Conservation (phyloP, 441 rosid genomes). For the Aleurites moluccanus region DNA sequence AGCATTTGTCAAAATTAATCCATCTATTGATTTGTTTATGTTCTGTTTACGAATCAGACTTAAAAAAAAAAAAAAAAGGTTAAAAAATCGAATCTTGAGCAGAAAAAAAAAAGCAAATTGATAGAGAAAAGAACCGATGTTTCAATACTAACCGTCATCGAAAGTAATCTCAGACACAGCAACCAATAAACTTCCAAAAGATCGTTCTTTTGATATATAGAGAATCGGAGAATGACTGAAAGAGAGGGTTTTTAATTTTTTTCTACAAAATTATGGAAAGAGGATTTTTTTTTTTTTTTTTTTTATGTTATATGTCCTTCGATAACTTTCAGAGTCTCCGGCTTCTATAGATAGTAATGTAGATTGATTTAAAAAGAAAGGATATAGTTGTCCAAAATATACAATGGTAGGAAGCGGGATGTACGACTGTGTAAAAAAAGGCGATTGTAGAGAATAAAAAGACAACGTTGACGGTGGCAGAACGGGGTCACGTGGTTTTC, state of each 20-base stretch:
- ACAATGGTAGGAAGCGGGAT: not conserved
- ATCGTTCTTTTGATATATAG: not conserved
- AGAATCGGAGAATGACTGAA: not conserved
- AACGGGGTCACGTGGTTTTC: constrained; percentile 18
- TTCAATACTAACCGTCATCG: constrained; percentile 10
- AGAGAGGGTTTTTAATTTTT: not conserved
- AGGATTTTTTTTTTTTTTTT: too few species aligned
- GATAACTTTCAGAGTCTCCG: not conserved
- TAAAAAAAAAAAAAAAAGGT: too few species aligned
- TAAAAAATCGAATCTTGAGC: not conserved
- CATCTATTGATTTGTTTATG: too few species aligned
- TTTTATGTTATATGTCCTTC: not conserved
- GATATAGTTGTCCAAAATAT: not conserved
- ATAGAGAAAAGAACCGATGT: not conserved
- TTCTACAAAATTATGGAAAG: not conserved
- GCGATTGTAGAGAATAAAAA: not conserved
- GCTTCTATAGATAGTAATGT: not conserved
- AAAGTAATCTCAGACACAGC: not conserved
- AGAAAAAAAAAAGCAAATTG: not conserved
- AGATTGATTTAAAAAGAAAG: not conserved
- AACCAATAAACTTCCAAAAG: not conserved
- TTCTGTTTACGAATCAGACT: too few species aligned
- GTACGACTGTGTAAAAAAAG: too few species aligned
- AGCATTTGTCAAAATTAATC: too few species aligned
- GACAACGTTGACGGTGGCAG: not conserved